phyloP scores from a whole-genome alignment of 2,329 filamentous ascomycete genomes.

The Ambrosiella cleistominuta region DNA sequence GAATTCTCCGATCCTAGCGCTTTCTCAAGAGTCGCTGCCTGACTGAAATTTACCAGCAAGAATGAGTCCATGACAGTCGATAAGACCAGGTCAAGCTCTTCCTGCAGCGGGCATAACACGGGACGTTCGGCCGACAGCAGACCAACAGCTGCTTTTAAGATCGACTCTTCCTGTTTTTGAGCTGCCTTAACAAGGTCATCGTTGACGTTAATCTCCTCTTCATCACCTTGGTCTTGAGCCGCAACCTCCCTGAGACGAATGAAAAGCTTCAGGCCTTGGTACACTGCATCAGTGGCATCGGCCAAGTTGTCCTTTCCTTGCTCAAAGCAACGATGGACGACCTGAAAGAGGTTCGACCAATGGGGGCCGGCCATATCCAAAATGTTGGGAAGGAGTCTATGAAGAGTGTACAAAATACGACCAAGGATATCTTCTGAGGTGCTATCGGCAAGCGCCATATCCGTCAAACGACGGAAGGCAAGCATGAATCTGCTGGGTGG shows the following conservation, averaged over 20 bases:
- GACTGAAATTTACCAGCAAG: not conserved
- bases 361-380: constrained; percentile 74
- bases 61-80: no score
- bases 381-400: constrained; percentile 52
- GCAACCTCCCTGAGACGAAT: not conserved
- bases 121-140: no score
- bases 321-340: constrained; percentile 16
- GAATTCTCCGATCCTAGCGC: constrained; percentile 42
- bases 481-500: constrained; percentile 60
- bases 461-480: constrained; percentile 57
- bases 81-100: no score
- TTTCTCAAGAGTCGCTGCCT: not conserved
- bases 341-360: constrained; percentile 52
- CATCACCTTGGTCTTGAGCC: no score
- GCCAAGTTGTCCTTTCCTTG: not conserved
- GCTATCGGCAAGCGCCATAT: not conserved
- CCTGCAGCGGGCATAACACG: no score
- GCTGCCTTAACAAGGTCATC: no score
- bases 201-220: no score
- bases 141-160: no score
- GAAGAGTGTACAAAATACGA: constrained; percentile 23
- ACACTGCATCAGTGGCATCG: not conserved
- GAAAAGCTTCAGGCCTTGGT: not conserved
- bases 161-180: no score
- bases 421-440: constrained; percentile 17